Evolutionary conservation across 441 rosid genomes (phyloP).

Genomic region (Populus hybrid): DNA sequence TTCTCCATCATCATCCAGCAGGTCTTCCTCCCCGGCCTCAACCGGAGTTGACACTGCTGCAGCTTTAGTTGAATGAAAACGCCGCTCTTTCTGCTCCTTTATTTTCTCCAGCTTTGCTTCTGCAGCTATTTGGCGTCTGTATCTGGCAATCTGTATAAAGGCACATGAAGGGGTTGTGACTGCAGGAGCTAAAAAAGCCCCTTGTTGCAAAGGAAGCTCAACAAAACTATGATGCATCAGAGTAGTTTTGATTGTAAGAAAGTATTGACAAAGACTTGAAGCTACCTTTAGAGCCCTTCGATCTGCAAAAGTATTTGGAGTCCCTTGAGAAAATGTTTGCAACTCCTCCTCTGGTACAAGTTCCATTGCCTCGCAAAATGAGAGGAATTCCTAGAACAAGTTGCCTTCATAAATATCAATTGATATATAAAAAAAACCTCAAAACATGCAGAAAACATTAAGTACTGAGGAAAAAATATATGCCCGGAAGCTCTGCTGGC

Average conservation of each 20-base stretch:
- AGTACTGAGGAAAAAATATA: neutral
- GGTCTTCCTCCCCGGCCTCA: conserved; percentile 83
- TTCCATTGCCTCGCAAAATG: conserved; percentile 90
- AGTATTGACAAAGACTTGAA: neutral
- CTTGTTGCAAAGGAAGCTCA: neutral
- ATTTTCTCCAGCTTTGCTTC: conserved; percentile 80
- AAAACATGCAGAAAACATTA: neutral
- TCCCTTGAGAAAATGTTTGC: conserved; percentile 45
- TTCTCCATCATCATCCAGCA: conserved; percentile 82
- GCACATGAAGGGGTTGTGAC: neutral
- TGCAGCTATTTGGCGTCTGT: conserved; percentile 77
- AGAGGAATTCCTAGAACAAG: conserved; percentile 67
- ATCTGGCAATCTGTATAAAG: conserved; percentile 66
- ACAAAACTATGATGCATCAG: neutral
- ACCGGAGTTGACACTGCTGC: conserved; percentile 75
- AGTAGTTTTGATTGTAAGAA: neutral
- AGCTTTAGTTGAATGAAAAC: conserved; percentile 75
- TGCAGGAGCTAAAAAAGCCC: neutral
- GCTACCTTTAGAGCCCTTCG: conserved; percentile 80
- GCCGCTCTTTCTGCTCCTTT: conserved; percentile 79
- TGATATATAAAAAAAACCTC: neutral
- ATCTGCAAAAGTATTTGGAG: conserved; percentile 53
- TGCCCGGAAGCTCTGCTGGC: neutral
- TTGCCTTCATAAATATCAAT: conserved; percentile 8
- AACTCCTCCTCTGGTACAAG: conserved; percentile 78